Conservation (phyloP, 169 alveolate genomes). For the Babesia sp. region DNA sequence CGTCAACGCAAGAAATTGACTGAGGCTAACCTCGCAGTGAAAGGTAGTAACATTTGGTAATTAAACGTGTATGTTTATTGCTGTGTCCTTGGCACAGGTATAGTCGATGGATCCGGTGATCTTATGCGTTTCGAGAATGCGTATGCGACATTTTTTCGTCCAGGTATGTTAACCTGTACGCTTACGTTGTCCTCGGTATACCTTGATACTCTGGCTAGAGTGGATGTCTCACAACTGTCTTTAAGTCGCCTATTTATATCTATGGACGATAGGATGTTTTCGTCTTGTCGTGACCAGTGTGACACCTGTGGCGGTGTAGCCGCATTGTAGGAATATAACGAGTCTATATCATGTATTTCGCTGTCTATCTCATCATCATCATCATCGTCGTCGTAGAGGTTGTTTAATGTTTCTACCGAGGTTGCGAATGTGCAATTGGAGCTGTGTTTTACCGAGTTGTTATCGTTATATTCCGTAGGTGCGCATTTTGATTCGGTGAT, state of each 20-base stretch:
- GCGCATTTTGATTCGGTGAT: not conserved
- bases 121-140: slow-evolving; percentile 51
- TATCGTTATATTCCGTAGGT: not conserved
- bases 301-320: not conserved
- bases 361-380: not conserved
- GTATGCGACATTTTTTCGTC: slow-evolving; percentile 5
- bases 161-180: too few relatives aligned
- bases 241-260: not conserved
- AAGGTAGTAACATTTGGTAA: slow-evolving; percentile 39
- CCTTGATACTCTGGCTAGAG: too few relatives aligned
- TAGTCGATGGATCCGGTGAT: slow-evolving; percentile 66
- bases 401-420: not conserved
- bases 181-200: too few relatives aligned
- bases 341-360: not conserved
- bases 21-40: slow-evolving; percentile 36
- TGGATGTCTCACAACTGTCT: too few relatives aligned
- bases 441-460: not conserved
- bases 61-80: not conserved
- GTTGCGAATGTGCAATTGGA: not conserved
- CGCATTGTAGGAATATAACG: not conserved
- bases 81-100: slow-evolving; percentile 58
- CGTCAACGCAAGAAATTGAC: slow-evolving; percentile 49
- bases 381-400: too few relatives aligned
- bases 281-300: not conserved
- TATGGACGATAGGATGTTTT: not conserved